Evolutionary conservation across 768 basidiomycete genomes (phyloP).

Genomic region (Boletus rubescentipes): DNA sequence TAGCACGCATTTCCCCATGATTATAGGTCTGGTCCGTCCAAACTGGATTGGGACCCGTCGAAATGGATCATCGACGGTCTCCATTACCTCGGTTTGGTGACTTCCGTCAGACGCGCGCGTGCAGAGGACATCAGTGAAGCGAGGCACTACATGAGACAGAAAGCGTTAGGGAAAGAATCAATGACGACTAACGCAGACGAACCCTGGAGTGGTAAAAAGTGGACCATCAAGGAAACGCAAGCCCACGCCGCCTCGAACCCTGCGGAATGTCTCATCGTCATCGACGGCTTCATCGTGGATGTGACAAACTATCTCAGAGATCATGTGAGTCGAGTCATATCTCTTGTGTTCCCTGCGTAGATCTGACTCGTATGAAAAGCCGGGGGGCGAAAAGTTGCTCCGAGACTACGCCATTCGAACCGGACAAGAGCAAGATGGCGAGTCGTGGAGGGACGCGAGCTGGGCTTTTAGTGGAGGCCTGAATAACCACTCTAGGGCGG

Average conservation of each 20-base stretch:
- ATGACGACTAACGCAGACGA: background rate
- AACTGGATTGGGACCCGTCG: constrained; percentile 14
- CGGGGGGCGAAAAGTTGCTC: constrained; percentile 4
- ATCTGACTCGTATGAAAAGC: constrained; percentile 5
- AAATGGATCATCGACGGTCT: constrained; percentile 13
- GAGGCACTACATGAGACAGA: constrained; percentile 4
- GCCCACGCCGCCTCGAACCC: background rate
- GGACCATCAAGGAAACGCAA: constrained; percentile 1
- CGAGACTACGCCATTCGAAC: background rate
- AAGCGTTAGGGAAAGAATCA: background rate
- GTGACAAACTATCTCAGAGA: constrained; percentile 5
- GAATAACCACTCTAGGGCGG: constrained; percentile 9
- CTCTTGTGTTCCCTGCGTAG: background rate
- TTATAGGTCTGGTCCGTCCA: constrained; percentile 11
- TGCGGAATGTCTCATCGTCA: constrained; percentile 1
- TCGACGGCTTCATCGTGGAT: constrained; percentile 10
- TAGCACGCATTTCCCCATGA: constrained; percentile 16
- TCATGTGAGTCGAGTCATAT: constrained; percentile 3
- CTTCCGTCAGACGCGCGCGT: constrained; percentile 3
- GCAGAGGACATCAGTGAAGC: constrained; percentile 9
- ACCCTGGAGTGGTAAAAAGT: constrained; percentile 3
- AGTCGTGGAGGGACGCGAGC: constrained; percentile 9
- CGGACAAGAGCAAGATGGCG: background rate
- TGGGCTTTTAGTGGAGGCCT: constrained; percentile 11
- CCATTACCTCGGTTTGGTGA: constrained; percentile 6